Percentiles rank a stretch among this genome's conserved stretches.
Conservation (phyloP, 768 basidiomycete genomes). For the Calocybe gangraenosa region DNA sequence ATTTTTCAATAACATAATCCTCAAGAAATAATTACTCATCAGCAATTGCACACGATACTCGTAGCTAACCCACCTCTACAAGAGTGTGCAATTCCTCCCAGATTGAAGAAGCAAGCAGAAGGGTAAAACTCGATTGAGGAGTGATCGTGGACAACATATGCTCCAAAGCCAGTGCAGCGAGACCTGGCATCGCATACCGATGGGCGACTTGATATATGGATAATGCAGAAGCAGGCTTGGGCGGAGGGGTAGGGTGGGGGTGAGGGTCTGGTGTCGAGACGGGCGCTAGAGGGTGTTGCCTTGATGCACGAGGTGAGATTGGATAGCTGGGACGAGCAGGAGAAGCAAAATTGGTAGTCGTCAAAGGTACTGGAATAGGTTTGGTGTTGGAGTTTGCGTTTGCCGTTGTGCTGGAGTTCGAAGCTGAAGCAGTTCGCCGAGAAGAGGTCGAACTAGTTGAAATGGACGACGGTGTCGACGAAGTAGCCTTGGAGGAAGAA, state of each 20-base stretch:
- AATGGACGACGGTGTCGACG: constrained; percentile 6
- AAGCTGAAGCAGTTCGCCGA: constrained; percentile 20
- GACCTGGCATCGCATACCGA: constrained; percentile 63
- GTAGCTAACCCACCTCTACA: constrained; percentile 45
- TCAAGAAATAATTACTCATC: constrained; percentile 21
- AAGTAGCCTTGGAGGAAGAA: constrained; percentile 4
- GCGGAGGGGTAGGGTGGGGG: constrained; percentile 59
- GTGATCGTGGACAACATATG: constrained; percentile 71
- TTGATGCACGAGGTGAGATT: constrained; percentile 40
- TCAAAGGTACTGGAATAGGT: constrained; percentile 34
- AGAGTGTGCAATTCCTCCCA: constrained; percentile 63
- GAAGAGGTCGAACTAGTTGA: constrained; percentile 18
- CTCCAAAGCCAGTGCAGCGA: constrained; percentile 64
- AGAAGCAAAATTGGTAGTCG: constrained; percentile 28
- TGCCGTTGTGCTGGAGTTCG: constrained; percentile 11
- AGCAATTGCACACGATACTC: constrained; percentile 5
- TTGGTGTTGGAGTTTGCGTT: constrained; percentile 28
- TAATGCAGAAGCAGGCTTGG: constrained; percentile 65
- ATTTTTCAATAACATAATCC: constrained; percentile 76
- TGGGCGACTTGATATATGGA: constrained; percentile 77
- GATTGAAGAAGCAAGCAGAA: constrained; percentile 61
- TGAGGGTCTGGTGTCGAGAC: constrained; percentile 58
- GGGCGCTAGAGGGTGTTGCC: constrained; percentile 29
- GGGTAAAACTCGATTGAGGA: constrained; percentile 59
- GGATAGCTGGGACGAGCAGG: constrained; percentile 36